Conservation (phyloP, 1,284 basidiomycete genomes). For the Anthracocystis panici-leucophaei region DNA sequence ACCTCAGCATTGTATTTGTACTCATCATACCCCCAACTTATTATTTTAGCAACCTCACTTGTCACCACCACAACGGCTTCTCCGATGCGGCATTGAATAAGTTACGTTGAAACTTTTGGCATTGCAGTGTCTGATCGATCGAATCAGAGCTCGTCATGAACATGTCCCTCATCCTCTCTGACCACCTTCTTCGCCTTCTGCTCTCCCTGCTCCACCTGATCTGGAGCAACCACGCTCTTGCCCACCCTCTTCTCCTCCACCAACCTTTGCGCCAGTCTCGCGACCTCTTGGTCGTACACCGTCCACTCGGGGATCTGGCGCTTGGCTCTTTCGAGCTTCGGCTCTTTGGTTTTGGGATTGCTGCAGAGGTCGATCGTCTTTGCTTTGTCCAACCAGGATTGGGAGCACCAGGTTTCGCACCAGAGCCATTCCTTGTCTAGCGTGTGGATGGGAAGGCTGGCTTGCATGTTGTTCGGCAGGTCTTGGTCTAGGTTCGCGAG, state of each 20-base stretch:
- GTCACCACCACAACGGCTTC: too few species aligned
- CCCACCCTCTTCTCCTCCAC: conserved; percentile 36
- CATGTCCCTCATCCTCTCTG: background rate
- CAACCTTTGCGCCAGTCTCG: conserved; percentile 64
- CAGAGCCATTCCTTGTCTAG: conserved; percentile 66
- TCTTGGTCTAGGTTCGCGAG: conserved; percentile 93
- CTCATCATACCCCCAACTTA: background rate
- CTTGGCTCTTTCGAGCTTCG: conserved; percentile 86
- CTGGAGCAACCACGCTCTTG: conserved; percentile 33
- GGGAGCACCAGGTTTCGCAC: conserved; percentile 69
- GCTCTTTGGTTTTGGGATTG: conserved; percentile 80
- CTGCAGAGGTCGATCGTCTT: conserved; percentile 70
- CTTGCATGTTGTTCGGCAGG: conserved; percentile 64
- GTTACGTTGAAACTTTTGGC: background rate
- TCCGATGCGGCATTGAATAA: background rate
- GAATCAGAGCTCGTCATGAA: conserved; percentile 29
- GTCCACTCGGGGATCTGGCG: conserved; percentile 98
- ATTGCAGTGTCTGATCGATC: background rate
- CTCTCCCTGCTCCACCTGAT: conserved; percentile 8
- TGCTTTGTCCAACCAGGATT: conserved; percentile 57
- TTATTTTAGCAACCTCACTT: background rate
- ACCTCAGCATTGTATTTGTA: background rate
- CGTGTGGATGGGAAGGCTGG: conserved; percentile 60
- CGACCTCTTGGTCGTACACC: conserved; percentile 78
- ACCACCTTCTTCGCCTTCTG: background rate